Evolutionary conservation across 371 early-diverging fungal species (phyloP).

Genomic region (Mucor mucedo): DNA sequence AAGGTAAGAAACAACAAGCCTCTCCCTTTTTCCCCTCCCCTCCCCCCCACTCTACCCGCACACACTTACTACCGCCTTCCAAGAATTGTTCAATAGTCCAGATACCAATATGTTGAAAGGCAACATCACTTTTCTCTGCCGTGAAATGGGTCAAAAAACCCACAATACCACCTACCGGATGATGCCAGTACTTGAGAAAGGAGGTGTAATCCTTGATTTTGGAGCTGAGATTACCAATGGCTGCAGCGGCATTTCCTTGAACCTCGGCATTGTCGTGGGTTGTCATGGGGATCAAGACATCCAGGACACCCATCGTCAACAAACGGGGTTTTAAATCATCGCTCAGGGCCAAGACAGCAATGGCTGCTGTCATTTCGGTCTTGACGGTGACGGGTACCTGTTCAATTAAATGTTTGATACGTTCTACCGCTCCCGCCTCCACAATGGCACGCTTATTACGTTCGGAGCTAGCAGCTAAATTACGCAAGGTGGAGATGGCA

Average conservation of each 20-base stretch:
- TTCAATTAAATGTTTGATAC: slow-evolving; percentile 68
- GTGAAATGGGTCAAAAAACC: slow-evolving; percentile 76
- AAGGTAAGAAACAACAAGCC: background rate
- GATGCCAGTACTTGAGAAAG: slow-evolving; percentile 71
- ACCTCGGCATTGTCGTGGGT: slow-evolving; percentile 67
- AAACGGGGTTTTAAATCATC: slow-evolving; percentile 80
- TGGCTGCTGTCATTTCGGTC: slow-evolving; percentile 88
- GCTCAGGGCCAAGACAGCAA: slow-evolving; percentile 84
- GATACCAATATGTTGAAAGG: slow-evolving; percentile 85
- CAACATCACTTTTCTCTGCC: slow-evolving; percentile 66
- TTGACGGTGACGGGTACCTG: slow-evolving; percentile 69
- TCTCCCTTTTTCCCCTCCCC: no score
- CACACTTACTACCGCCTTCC: slow-evolving; percentile 60
- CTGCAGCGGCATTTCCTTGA: slow-evolving; percentile 84
- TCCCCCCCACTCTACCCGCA: background rate
- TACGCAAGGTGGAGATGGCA: slow-evolving; percentile 85
- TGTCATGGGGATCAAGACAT: slow-evolving; percentile 78
- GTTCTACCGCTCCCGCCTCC: slow-evolving; percentile 82
- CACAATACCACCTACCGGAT: slow-evolving; percentile 72
- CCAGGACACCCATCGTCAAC: slow-evolving; percentile 64
- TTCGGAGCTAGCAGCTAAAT: slow-evolving; percentile 84
- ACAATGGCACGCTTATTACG: slow-evolving; percentile 81
- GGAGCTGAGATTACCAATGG: slow-evolving; percentile 83
- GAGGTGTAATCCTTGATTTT: slow-evolving; percentile 73
- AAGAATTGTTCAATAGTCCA: slow-evolving; percentile 90